A percentile compares a stretch with the other conserved stretches of the same genome.
Evolutionary conservation across 495 filamentous ascomycete genomes (phyloP).

Genomic region (Xeromyces bisporus): DNA sequence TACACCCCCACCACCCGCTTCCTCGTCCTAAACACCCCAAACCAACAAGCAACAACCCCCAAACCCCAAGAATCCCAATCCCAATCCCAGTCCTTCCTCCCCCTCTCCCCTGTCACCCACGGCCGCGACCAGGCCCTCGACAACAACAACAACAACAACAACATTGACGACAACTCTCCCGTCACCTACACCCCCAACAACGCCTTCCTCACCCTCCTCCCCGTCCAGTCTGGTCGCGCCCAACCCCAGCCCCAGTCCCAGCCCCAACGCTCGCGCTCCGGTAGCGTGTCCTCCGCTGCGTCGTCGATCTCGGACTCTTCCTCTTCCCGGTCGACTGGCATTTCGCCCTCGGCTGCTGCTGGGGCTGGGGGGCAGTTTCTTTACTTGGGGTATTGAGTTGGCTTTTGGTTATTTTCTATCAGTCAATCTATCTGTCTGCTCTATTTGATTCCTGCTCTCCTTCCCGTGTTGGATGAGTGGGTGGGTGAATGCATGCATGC

Average conservation of each 20-base stretch:
- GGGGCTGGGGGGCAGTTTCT: not conserved
- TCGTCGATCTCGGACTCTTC: not conserved
- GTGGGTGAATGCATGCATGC: too few species aligned
- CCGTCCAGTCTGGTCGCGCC: constrained; percentile 17
- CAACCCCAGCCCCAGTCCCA: constrained; percentile 1
- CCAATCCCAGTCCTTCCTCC: not conserved
- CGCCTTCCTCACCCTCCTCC: constrained; percentile 21
- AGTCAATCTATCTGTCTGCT: too few species aligned
- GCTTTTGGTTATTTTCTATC: too few species aligned
- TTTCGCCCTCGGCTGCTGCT: constrained; percentile 3
- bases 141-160: not conserved
- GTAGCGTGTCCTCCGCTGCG: constrained; percentile 8
- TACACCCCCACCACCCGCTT: constrained; percentile 20
- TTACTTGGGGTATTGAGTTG: not conserved
- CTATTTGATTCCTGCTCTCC: too few species aligned
- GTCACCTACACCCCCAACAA: constrained; percentile 10
- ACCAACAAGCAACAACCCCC: not conserved
- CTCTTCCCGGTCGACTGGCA: constrained; percentile 1
- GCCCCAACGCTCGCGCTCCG: constrained; percentile 8
- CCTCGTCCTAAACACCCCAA: constrained; percentile 16
- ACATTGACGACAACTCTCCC: too few species aligned
- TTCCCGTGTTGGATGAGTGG: too few species aligned
- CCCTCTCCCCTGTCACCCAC: not conserved
- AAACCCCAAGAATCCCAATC: not conserved
- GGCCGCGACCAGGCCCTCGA: not conserved